These are phyloP conservation scores for Leishmania turanica DNA, from an alignment of 208 protist genomes.

Conservation along the genomic window DNA sequence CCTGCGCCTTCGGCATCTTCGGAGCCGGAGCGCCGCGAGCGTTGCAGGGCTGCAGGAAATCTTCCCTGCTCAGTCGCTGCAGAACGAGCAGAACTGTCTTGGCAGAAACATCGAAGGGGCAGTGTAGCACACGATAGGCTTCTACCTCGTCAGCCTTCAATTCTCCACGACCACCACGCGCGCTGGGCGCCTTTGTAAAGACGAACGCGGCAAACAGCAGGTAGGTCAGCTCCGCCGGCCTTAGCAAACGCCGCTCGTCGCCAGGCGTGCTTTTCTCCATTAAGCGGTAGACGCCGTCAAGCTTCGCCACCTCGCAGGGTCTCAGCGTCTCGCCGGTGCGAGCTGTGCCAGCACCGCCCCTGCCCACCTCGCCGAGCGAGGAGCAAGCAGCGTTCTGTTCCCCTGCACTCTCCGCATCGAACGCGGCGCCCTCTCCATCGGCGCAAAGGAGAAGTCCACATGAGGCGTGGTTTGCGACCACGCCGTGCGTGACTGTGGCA, in stretches of 20 bases:
- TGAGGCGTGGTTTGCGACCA: not conserved
- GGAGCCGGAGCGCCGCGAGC: not conserved
- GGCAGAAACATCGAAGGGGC: slow-evolving; percentile 53
- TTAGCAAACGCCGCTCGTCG: not conserved
- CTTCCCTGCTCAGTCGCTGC: slow-evolving; percentile 35
- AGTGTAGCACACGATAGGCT: slow-evolving; percentile 51
- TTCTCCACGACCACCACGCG: slow-evolving; percentile 51
- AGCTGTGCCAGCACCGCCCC: not conserved
- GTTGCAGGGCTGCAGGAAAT: slow-evolving; percentile 17
- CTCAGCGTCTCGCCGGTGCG: not conserved
- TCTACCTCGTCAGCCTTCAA: slow-evolving; percentile 46
- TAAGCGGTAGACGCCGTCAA: not conserved
- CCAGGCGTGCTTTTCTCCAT: not conserved
- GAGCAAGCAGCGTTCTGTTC: not conserved
- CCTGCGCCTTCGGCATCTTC: not conserved
- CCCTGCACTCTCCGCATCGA: not conserved
- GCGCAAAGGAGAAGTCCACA: not conserved
- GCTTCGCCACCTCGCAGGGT: not conserved
- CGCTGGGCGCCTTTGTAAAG: slow-evolving; percentile 40
- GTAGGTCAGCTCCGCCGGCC: slow-evolving; percentile 37
- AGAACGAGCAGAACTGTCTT: slow-evolving; percentile 33
- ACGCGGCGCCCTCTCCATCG: not conserved
- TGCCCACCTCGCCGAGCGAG: not conserved
- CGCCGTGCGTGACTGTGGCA: not conserved
- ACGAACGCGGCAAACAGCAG: slow-evolving; percentile 64